Percentiles rank a stretch among this genome's conserved stretches.
Conservation (phyloP, 2,329 filamentous ascomycete species). For the Trichoderma sp. region DNA sequence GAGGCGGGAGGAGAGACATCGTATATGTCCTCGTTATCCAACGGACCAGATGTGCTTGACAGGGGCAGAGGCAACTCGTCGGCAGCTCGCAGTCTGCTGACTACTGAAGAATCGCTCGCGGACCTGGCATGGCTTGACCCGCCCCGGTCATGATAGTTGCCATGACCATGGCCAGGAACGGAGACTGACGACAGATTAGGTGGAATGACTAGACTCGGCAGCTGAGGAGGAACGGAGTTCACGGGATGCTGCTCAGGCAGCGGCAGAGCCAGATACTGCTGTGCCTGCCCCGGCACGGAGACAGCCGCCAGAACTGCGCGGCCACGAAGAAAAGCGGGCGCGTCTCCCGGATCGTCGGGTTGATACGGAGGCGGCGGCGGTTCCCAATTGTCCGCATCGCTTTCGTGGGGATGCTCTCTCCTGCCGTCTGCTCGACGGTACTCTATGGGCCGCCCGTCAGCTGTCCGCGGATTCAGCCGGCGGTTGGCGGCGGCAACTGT, state of each 20-base stretch:
- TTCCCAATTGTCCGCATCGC: constrained; percentile 86
- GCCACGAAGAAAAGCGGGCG: constrained; percentile 59
- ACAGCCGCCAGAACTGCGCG: constrained; percentile 43
- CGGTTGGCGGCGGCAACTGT: constrained; percentile 76
- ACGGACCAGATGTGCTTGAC: constrained; percentile 38
- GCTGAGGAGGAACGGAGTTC: not conserved
- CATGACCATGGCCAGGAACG: not conserved
- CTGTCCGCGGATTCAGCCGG: constrained; percentile 62
- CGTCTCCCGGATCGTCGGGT: constrained; percentile 61
- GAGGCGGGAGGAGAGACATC: constrained; percentile 52
- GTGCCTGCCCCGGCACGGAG: not conserved
- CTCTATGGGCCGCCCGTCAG: constrained; percentile 57
- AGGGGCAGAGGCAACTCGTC: constrained; percentile 37
- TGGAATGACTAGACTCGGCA: constrained; percentile 9
- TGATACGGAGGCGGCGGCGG: constrained; percentile 82
- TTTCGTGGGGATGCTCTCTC: constrained; percentile 77
- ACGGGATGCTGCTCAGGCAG: not conserved
- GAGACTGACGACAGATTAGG: not conserved
- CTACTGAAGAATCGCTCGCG: constrained; percentile 42
- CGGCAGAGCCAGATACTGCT: constrained; percentile 13
- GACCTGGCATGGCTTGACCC: constrained; percentile 40
- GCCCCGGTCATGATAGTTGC: constrained; percentile 25
- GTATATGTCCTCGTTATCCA: constrained; percentile 46
- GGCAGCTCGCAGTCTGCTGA: constrained; percentile 34
- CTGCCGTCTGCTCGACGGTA: constrained; percentile 71